These are phyloP conservation scores for Westerdykella aurantiaca DNA, from an alignment of 2,329 filamentous ascomycete species.

Conservation along the genomic window DNA sequence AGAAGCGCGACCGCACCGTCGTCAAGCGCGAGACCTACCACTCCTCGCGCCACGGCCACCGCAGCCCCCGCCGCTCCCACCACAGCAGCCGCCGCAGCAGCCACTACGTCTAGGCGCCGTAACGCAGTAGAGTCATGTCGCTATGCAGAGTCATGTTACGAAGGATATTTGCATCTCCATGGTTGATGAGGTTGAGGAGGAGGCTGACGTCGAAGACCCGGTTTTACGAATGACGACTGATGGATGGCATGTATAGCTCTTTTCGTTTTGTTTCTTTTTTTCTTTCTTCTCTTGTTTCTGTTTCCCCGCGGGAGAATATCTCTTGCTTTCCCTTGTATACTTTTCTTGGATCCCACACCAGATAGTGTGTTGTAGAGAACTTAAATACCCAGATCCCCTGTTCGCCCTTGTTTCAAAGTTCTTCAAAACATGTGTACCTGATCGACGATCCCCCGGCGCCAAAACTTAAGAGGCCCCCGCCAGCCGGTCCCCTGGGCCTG, in stretches of 20 bases:
- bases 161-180: not conserved
- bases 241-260: not conserved
- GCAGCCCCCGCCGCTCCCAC: slow-evolving; percentile 34
- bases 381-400: slow-evolving; percentile 2
- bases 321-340: not conserved
- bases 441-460: no score
- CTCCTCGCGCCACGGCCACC: slow-evolving; percentile 40
- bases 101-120: slow-evolving; percentile 25
- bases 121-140: not conserved
- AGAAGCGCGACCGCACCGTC: slow-evolving; percentile 46
- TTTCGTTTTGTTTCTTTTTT: not conserved
- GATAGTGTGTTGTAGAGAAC: not conserved
- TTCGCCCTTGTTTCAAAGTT: no score
- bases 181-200: not conserved
- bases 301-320: not conserved
- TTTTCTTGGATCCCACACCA: no score
- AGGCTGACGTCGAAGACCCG: not conserved
- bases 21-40: slow-evolving; percentile 49
- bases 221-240: not conserved
- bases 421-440: no score
- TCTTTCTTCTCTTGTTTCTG: no score
- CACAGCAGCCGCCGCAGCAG: slow-evolving; percentile 31
- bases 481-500: no score
- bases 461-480: no score
- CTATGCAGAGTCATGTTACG: not conserved